Percentiles rank a stretch among this genome's conserved stretches.
phyloP scores from a whole-genome alignment of 2,329 filamentous ascomycete species.

The Fusarium sambucinum region DNA sequence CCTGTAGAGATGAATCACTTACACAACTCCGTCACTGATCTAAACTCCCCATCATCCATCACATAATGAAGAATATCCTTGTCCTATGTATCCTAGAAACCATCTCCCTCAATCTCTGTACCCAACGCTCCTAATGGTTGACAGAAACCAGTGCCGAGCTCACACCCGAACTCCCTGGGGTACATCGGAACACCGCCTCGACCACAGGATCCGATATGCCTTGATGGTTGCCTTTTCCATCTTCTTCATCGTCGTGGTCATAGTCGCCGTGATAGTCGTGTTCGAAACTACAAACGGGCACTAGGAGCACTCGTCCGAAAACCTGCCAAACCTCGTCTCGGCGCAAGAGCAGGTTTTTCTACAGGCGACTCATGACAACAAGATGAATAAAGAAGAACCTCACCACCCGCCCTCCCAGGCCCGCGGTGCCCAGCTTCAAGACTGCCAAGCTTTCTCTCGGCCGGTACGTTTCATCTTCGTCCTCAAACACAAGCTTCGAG shows the following conservation, averaged over 20 bases:
- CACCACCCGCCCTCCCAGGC: slow-evolving; percentile 13
- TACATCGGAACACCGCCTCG: slow-evolving; percentile 40
- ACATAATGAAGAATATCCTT: neutral
- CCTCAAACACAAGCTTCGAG: neutral
- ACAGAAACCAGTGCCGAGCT: slow-evolving; percentile 47
- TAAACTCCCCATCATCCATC: neutral
- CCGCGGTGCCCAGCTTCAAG: slow-evolving; percentile 6
- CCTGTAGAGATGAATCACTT: neutral
- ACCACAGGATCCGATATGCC: slow-evolving; percentile 45
- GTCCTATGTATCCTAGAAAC: neutral
- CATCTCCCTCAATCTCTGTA: neutral
- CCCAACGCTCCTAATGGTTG: slow-evolving; percentile 33
- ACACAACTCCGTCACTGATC: neutral
- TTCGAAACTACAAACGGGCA: slow-evolving; percentile 16
- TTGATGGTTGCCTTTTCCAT: slow-evolving; percentile 44
- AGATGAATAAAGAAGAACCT: neutral
- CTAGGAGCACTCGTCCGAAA: slow-evolving; percentile 15
- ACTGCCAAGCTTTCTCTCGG: slow-evolving; percentile 30
- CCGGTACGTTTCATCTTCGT: slow-evolving; percentile 22
- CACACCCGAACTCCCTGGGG: slow-evolving; percentile 51
- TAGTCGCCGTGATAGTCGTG: slow-evolving; percentile 39
- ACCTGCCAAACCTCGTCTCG: neutral
- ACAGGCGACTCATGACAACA: neutral
- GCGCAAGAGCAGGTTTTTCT: neutral
- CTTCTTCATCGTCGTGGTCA: slow-evolving; percentile 40